Conservation (phyloP, 2,329 filamentous ascomycete genomes). For the Xylariaceae sp. region DNA sequence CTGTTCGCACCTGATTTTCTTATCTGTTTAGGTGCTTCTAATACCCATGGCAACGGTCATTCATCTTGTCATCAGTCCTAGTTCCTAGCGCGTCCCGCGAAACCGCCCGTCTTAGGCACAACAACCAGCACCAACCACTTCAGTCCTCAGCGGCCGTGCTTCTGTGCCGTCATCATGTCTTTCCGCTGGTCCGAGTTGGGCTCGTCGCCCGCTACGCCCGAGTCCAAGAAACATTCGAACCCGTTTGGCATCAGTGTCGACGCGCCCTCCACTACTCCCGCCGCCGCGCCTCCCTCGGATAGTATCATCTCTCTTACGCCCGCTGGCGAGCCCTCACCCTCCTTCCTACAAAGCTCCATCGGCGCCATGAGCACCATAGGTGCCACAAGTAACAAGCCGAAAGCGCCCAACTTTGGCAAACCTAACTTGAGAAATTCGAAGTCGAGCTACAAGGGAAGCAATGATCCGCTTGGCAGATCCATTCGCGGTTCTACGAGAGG, state of each 20-base stretch:
- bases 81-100: not conserved
- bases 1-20: not conserved
- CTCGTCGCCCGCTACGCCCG: slow-evolving; percentile 47
- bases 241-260: slow-evolving; percentile 38
- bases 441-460: slow-evolving; percentile 35
- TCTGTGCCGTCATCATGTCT: slow-evolving; percentile 24
- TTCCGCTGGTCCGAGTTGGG: slow-evolving; percentile 38
- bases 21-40: not conserved
- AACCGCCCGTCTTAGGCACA: slow-evolving; percentile 5
- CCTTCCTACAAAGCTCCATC: slow-evolving; percentile 52
- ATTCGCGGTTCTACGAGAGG: slow-evolving; percentile 39
- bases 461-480: slow-evolving; percentile 45
- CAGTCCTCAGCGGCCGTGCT: slow-evolving; percentile 13
- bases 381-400: slow-evolving; percentile 36
- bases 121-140: slow-evolving; percentile 3
- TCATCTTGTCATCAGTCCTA: slow-evolving; percentile 1
- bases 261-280: slow-evolving; percentile 49
- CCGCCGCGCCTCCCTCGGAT: slow-evolving; percentile 45
- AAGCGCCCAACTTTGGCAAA: slow-evolving; percentile 38
- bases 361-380: slow-evolving; percentile 46
- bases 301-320: slow-evolving; percentile 52
- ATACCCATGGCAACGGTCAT: not conserved
- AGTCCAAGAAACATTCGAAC: slow-evolving; percentile 34
- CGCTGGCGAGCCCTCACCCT: slow-evolving; percentile 50
- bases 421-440: slow-evolving; percentile 29